Evolutionary conservation across 805 yeast species (phyloP), one percentile per base, ranked within the genome.

Genomic region (Candida takata): DNA sequence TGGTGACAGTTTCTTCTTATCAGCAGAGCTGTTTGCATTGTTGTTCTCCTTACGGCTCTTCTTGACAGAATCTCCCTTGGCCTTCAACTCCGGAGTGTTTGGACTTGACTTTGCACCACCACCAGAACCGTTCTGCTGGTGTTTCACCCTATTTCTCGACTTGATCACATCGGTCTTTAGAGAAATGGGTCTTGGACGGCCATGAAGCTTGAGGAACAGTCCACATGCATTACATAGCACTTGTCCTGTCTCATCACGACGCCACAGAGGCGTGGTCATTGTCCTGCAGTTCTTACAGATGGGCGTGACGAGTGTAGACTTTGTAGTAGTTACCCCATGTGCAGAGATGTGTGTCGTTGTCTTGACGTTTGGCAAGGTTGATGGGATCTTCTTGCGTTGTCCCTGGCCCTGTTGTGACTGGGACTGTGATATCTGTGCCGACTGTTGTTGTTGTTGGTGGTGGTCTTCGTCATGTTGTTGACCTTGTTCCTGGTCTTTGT

Each of bases 221-320:
- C 96, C 96, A 64, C 96, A 86, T 8, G 97, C 97, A 62, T 88
- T 88, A 59, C 97, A 88, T 32, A 88, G 69, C 24, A 88, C 95
- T 49, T 79, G 81, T 12, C 95, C 95, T 9, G 84, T 75, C 52
- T 87, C 96, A 60, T 88, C 96, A 44, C 97, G 70, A 60, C 97
- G 72, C 97, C 97, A 88, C 20, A 88, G 65, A 1, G 97, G 97
- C 3, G 97, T 88, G 2, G 92, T 88, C 40, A 86, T 83, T 2
- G 97, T 88, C 51, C 80, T 74, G 63, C 97, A 88, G 59, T 88
- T 88, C 48, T 82, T 84, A 58, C 97, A 88, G 16, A 80, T 70
- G 5, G 94, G 85, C 24, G 75, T 65, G 11, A 79, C 58, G 42
- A 76, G 72, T 49, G 73, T 77, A 13, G 78, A 67, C 46, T 76